Percentiles rank a stretch among this genome's conserved stretches.
These are phyloP conservation scores for Globisporangium nunn DNA, from an alignment of 352 stramenopile genomes.

Conservation along the genomic window DNA sequence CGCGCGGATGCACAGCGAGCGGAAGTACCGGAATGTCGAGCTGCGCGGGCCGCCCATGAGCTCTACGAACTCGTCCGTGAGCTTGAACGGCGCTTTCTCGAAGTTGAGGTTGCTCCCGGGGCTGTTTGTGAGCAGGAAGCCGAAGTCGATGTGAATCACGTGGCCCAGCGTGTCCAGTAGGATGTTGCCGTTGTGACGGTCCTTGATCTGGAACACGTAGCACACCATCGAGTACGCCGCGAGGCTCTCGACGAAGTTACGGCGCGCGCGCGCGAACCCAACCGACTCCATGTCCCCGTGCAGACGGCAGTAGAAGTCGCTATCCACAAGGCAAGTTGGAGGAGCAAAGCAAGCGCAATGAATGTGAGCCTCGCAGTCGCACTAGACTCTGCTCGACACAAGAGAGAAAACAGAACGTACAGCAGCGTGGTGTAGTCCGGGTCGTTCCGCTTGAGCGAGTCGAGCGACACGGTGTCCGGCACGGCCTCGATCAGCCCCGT, in stretches of 20 bases:
- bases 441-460: constrained; percentile 93
- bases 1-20: constrained; percentile 92
- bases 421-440: constrained; percentile 80
- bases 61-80: constrained; percentile 94
- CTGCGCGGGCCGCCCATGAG: constrained; percentile 92
- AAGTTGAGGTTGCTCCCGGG: constrained; percentile 93
- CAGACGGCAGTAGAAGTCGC: constrained; percentile 90
- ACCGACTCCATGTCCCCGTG: constrained; percentile 83
- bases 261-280: constrained; percentile 69
- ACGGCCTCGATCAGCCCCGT: constrained; percentile 96
- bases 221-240: constrained; percentile 97
- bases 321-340: background rate
- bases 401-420: constrained; percentile 50
- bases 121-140: constrained; percentile 96
- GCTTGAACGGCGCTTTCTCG: constrained; percentile 96
- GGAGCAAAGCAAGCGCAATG: constrained; percentile 19
- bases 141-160: constrained; percentile 99
- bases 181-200: constrained; percentile 99
- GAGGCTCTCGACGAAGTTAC: constrained; percentile 89
- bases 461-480: constrained; percentile 94
- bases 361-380: background rate
- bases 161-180: constrained; percentile 97
- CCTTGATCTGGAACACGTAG: constrained; percentile 99
- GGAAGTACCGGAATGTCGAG: constrained; percentile 91
- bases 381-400: background rate